phyloP scores from a whole-genome alignment of 2,329 filamentous ascomycete species.

The Beauveria australis region DNA sequence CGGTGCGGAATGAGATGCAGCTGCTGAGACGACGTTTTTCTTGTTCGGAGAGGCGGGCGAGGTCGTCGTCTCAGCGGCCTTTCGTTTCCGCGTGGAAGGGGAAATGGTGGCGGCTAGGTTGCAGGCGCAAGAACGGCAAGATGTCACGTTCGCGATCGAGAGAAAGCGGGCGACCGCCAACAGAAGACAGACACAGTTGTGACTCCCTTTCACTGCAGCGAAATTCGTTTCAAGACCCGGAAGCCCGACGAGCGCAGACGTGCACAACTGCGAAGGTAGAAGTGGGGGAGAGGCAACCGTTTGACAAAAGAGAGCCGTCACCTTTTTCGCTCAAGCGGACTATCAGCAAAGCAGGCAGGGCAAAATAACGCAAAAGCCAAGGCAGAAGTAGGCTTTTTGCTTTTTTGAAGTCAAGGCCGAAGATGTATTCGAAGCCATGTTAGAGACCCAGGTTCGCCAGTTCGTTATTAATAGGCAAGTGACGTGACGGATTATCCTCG shows the following conservation, averaged over 20 bases:
- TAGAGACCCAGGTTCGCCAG: neutral
- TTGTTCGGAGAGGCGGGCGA: conserved; percentile 41
- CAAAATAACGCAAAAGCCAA: too few species aligned
- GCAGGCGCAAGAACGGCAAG: neutral
- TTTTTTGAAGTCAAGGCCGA: too few species aligned
- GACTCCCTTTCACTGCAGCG: neutral
- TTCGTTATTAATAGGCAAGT: neutral
- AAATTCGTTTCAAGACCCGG: neutral
- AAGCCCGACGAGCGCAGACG: neutral
- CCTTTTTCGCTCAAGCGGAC: neutral
- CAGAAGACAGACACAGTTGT: neutral
- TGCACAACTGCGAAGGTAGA: neutral
- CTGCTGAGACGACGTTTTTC: conserved; percentile 49
- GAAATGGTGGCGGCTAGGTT: conserved; percentile 44
- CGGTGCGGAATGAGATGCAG: conserved; percentile 37
- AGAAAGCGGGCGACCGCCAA: neutral
- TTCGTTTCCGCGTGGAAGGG: conserved; percentile 51
- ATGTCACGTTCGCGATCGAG: neutral
- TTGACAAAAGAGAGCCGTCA: neutral
- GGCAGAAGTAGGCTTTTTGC: too few species aligned
- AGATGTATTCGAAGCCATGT: too few species aligned
- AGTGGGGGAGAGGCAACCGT: neutral
- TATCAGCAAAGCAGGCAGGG: too few species aligned
- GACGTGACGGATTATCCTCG: conserved; percentile 10
- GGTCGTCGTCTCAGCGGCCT: conserved; percentile 58